Base-by-base conservation (phyloP, 495 filamentous ascomycete species). In the Daldinia bambusicola region DNA sequence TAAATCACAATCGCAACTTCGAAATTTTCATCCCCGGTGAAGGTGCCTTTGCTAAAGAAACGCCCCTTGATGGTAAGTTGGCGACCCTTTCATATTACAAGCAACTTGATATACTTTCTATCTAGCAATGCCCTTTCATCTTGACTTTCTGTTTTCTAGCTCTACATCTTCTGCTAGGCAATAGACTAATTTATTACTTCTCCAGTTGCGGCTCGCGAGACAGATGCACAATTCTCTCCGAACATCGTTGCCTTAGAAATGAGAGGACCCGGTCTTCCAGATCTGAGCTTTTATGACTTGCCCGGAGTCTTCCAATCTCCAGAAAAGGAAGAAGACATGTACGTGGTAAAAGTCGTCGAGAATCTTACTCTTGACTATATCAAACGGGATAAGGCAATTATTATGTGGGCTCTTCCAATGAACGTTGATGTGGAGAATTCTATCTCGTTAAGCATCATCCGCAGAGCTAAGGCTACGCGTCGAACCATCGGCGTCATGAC, bases 401-500 rank as follows among this genome's bases (percentile, higher is more conserved):
- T 95, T 30, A 81, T 97, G 4, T 86, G 93, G 69, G 89, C 93
- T 2, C 76, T 90, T 1, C 86, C 92, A 0, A 94, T 95, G 89
- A 90, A 90, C 0, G 83, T 85, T 12, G 92, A 97, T 61, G 82
- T 90, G 0, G 86, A 89, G 0, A 93, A 88, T 32, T 93, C 90
- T 0, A 89, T 81, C n/a, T 90, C 92, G 0, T 86, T 89, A 0
- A 81, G 83, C 0, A 78, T 93, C 2, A 87, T 94, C 20, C 79
- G 84, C 0, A 79, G 88, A 9, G 75, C 83, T 9, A 80, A 84
- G n/a, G 92, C 92, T 0, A 78, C 83, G 0, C 40, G 79, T 6
- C 84, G 92, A 4, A 92, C 89, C 8, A 81, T 95, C 32, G 93
- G 93, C 0, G 90, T 94, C 0, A 82, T 95, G 50, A 96, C 93